Evolutionary conservation across 202 grass and related monocot genomes (phyloP), one percentile per base, ranked within the genome.

Genomic region (Bolboschoenoplectus hybrid): DNA sequence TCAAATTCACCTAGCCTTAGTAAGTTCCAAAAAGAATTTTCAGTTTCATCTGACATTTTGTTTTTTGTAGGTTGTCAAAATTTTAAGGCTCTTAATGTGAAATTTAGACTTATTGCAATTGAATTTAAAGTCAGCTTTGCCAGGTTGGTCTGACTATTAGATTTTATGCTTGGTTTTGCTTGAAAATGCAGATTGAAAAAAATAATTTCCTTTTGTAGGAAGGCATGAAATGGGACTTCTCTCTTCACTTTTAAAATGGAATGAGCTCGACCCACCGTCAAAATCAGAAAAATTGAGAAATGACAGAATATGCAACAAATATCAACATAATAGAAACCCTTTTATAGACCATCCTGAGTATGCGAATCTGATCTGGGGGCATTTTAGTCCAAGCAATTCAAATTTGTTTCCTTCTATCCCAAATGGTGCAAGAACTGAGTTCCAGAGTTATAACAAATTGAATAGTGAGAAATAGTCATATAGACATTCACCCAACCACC

Each of bases 261-360:
- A 91, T 20, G 88, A 93, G 91, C 77, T 95, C 38, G 89, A 95
- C 85, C 89, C 91, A 1, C 93, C 93, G 16, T 95, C 93, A 83
- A 84, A 68, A 65, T 72, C 89, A 58, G 93, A 95, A 81, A 65
- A 88, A 47, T 87, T 85, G 62, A 91, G 89, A 74, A 95, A 95
- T 72, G 80, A 89, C 6, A 91, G 89, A 83, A 74, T 95, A 51
- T 95, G 91, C 83, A 93, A 65, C 34, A 63, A 85, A 40, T 95
- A 93, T 86, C 91, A 95, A 83, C 89, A 95, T 63, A 95, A 95
- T 60, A 85, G 91, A 85, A 95, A 95, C 82, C 93, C 93, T 55
- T 95, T 95, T 58, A 12, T 95, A 9, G 91, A 95, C 80, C 91
- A 93, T 87, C 93, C 91, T 63, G 89, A 95, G 66, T 95, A 88